Conservation (phyloP, 2,329 filamentous ascomycete genomes). For the Conoideocrella luteorostrata region DNA sequence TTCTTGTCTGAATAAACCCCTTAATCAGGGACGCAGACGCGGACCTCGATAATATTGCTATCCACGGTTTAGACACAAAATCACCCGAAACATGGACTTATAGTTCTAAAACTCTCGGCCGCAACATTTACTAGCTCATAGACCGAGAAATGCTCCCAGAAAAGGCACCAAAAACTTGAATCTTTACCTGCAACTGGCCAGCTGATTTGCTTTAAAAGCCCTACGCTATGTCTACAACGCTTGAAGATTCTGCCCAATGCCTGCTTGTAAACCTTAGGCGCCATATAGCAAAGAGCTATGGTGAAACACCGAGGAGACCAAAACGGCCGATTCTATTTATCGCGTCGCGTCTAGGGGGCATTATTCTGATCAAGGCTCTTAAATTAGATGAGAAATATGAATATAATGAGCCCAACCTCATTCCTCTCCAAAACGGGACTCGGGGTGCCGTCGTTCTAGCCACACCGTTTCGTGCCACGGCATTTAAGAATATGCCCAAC, state of each 20-base stretch:
- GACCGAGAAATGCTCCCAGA: slow-evolving; percentile 16
- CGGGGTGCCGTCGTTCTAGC: background rate
- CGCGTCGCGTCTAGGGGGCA: background rate
- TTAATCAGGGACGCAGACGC: too few relatives aligned
- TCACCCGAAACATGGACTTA: slow-evolving; percentile 18
- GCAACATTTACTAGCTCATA: slow-evolving; percentile 16
- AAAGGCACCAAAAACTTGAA: background rate
- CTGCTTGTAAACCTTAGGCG: background rate
- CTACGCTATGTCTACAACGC: background rate
- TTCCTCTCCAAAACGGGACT: background rate
- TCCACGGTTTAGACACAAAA: slow-evolving; percentile 23
- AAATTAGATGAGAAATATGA: background rate
- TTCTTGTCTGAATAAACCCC: too few relatives aligned
- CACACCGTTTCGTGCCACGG: background rate
- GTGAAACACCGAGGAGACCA: background rate
- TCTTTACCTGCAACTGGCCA: background rate
- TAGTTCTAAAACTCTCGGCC: background rate
- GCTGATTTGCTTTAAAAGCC: background rate
- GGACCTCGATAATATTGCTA: slow-evolving; percentile 18
- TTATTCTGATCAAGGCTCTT: background rate
- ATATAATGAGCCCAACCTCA: background rate
- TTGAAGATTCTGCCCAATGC: background rate
- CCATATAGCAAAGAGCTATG: background rate
- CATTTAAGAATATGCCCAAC: background rate
- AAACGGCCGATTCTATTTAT: background rate